Percentiles rank a stretch among this genome's conserved stretches.
phyloP scores from a whole-genome alignment of 129 eudicot species.

The Oenanthe sinensis region DNA sequence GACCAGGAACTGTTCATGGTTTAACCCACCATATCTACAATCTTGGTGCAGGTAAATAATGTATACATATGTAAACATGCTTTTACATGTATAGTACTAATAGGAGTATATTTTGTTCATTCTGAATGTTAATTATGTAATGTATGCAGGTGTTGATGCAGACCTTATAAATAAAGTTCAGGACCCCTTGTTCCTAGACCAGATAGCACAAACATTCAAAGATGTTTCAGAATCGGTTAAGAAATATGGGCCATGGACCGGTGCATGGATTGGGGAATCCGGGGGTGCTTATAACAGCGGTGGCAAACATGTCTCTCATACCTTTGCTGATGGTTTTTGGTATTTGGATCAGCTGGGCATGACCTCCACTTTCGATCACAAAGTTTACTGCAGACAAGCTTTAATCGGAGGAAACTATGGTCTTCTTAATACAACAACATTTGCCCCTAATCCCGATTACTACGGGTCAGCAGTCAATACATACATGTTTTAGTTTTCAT shows the following conservation, averaged over 20 bases:
- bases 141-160: slow-evolving; percentile 35
- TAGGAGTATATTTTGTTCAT: background rate
- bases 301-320: slow-evolving; percentile 42
- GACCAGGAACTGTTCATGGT: slow-evolving; percentile 37
- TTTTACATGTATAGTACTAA: background rate
- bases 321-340: slow-evolving; percentile 66
- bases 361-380: slow-evolving; percentile 48
- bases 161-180: slow-evolving; percentile 45
- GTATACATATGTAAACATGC: background rate
- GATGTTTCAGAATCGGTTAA: slow-evolving; percentile 30
- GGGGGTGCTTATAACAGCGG: slow-evolving; percentile 89
- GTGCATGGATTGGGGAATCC: slow-evolving; percentile 76
- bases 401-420: slow-evolving; percentile 69
- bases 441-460: slow-evolving; percentile 62
- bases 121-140: background rate
- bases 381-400: slow-evolving; percentile 57
- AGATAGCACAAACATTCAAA: slow-evolving; percentile 39
- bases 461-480: slow-evolving; percentile 37
- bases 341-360: slow-evolving; percentile 73
- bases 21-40: slow-evolving; percentile 68
- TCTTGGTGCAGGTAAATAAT: slow-evolving; percentile 60
- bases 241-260: slow-evolving; percentile 34
- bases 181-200: slow-evolving; percentile 48
- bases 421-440: slow-evolving; percentile 50
- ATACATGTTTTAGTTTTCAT: background rate